Base-by-base conservation (phyloP, 768 basidiomycete genomes). In the Boletus coccyginus region DNA sequence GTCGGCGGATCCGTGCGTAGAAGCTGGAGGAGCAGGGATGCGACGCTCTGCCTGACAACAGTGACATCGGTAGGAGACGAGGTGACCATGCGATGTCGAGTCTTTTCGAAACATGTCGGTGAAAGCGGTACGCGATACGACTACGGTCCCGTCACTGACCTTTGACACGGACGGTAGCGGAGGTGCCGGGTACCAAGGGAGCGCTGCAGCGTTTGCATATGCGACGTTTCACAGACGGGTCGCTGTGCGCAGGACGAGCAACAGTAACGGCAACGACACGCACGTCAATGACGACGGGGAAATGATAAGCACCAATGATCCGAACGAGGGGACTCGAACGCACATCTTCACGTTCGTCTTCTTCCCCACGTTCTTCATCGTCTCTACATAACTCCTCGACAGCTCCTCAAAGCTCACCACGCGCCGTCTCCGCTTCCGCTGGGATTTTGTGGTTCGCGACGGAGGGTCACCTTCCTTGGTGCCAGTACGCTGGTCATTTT, bases 341-440 rank as follows among this genome's bases (percentile, higher is more conserved):
- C 39, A 93, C 92, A 93, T 85, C 66, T 84, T 85, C 21, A 90
- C 84, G 21, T 84, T 87, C 1, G 89, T 84, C 68, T 88, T 91
- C 71, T 84, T 81, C 6, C 88, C 87, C 16, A 94, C 85, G 36
- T 69, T 70, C 62, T 81, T 82, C 88, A 94, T 89, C 16, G 79
- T 76, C 43, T 78, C 72, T 9, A 87, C 73, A 56, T 92, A 90
- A 14, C 74, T 78, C 63, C 83, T 80, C 24, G 90, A 82, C 9
- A 92, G 71, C 55, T 91, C 85, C 14, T 68, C 66, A 9, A 75
- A 55, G 16, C 67, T 66, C 29, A 72, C 70, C 27, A 66, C 63
- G 57, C 73, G 67, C 33, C 72, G 44, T 54, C 65, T 57, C 64
- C 64, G 67, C 43, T 53, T 62, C 16, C 35, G 49, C 41, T 21